Evolutionary conservation across 1,139 yeast species (phyloP), one percentile per base, ranked within the genome.

Genomic region (Kurtzmaniella quercitrusa): DNA sequence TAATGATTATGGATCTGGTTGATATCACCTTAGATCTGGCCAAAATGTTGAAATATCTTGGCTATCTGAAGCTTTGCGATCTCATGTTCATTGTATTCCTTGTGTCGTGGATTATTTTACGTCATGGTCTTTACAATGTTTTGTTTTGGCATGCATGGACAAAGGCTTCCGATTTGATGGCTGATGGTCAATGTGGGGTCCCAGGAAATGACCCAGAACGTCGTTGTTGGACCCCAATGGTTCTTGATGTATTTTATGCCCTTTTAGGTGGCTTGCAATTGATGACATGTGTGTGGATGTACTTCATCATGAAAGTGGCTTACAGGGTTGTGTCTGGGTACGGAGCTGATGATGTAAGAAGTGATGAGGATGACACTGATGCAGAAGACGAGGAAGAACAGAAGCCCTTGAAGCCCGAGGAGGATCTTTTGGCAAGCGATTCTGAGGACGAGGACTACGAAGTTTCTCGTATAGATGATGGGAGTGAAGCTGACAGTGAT

Each of bases 311-410:
- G 16, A 80, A 78, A 53, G 94, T 88, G 23, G 88, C 87, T 16
- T 64, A 73, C 46, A 80, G 74, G 55, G 94, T 88, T 19, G 50
- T 88, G 28, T 69, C 74, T 6, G 97, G 97, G 4, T 71, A 67
- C 17, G 87, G 86, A 1, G 94, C 88, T 41, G 96, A 89, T 59
- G 86, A 84, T 46, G 84, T 95, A 51, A 80, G 95, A 59, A 91
- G 88, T 55, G 93, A 84, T 38, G 85, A 79, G 42, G 70, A 64
- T 39, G 72, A 66, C 39, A 59, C 65, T 19, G 70, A 63, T 23
- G 58, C 50, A 5, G 73, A 65, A 6, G 42, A 38, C 12, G 45
- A 36, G 7, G 45, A 41, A 14, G 36, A 34, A 8, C 39, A 28
- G 28, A 11, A 23, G 16, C 20, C 20, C 5, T 15, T 21, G 9